Evolutionary conservation across 495 filamentous ascomycete species (phyloP), one percentile per base, ranked within the genome.

Genomic region (Rostrohypoxylon terebratum): DNA sequence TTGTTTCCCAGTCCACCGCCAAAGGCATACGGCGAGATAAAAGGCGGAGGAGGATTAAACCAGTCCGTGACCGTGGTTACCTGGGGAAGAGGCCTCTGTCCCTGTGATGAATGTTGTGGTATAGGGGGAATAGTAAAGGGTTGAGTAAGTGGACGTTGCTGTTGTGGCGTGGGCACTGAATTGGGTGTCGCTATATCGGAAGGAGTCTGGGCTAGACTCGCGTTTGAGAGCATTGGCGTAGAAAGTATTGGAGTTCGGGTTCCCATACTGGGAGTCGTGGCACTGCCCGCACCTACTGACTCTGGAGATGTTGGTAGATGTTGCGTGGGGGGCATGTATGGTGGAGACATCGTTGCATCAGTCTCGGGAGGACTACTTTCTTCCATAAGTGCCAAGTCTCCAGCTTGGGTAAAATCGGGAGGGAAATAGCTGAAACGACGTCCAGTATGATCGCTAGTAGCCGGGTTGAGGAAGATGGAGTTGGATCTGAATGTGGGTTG

Each of bases 381-480:
- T 59, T 75, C 25, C 14, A 65, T 71, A 10, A 75, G 40, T 8
- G 51, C 11, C 4, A 70, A 51, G 34, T 59, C 74, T 14, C 81
- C 82, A 21, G 59, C 62, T 7, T 80, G 76, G 4, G 78, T 79
- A 47, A 77, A 81, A 44, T 86, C 86, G 7, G 86, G 86, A 8
- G 86, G 82, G 57, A 87, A 86, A 51, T 87, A 83, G n/a, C 84
- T 87, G 47, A 84, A 81, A 11, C 86, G 80, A 51, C 86, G 83
- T 21, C 82, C 83, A 44, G 77, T 77, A 4, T 73, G 65, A 60
- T 87, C 84, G 10, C 70, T 74, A 16, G 82, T 83, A 3, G 80
- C 79, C 2, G 86, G 85, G 50, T 78, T 83, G 38, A 81, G 75
- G 69, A 88, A 88, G 33, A 88, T 88, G 0, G 86, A 88, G 58